Evolutionary conservation across 176 grass and related monocot genomes (phyloP).

Genomic region (Oryza officinalis): DNA sequence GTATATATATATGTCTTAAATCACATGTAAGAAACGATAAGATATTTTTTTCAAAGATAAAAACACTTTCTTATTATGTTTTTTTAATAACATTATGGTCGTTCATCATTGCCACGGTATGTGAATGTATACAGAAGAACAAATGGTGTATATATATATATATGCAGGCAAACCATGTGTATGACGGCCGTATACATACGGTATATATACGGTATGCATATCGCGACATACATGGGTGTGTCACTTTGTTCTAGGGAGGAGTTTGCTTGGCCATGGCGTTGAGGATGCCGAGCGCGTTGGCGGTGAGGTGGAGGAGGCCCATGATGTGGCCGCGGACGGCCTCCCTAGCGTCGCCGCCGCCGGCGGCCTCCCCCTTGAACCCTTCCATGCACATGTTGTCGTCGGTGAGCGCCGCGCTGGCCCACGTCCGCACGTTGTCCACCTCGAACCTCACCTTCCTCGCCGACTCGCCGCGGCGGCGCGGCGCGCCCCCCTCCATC

Average conservation of each 20-base stretch:
- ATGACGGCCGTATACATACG: background rate
- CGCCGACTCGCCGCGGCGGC: background rate
- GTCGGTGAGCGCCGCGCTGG: conserved; percentile 83
- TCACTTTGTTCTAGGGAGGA: background rate
- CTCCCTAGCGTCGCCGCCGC: conserved; percentile 31
- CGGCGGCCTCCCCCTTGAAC: conserved; percentile 36
- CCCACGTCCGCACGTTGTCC: conserved; percentile 73
- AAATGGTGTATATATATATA: background rate
- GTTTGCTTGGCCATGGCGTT: conserved; percentile 50
- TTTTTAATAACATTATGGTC: too few relatives aligned
- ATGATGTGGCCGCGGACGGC: conserved; percentile 42
- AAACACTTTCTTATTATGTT: too few relatives aligned
- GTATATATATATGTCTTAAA: too few relatives aligned
- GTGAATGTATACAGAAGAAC: background rate
- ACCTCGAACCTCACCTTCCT: conserved; percentile 44
- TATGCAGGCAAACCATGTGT: background rate
- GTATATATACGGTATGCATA: background rate
- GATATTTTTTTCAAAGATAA: too few relatives aligned
- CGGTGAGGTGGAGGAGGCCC: conserved; percentile 49
- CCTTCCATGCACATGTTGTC: conserved; percentile 76
- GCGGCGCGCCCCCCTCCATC: background rate
- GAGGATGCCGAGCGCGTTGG: conserved; percentile 64
- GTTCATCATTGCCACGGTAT: too few relatives aligned
- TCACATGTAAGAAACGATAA: too few relatives aligned
- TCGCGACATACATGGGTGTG: background rate